Base-by-base conservation (phyloP, 768 basidiomycete species). In the Amanita muscaria region DNA sequence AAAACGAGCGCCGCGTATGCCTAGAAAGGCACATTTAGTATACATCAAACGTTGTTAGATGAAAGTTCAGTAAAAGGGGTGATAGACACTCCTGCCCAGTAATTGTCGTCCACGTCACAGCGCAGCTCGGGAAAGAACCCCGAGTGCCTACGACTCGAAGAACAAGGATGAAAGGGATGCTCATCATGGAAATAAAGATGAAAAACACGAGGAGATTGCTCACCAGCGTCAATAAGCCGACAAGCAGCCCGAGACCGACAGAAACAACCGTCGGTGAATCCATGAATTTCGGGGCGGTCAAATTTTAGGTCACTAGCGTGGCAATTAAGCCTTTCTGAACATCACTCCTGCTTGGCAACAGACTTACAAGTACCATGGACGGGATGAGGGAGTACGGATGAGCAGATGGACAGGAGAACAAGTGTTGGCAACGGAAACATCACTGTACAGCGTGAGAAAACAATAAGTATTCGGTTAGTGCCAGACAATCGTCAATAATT, bases 101-200 rank as follows among this genome's bases (percentile, higher is more conserved):
- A 27, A 47, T 48, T 69, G 56, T 84, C 86, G 79, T 83, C 86
- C 53, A 73, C 62, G 72, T 66, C 66, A 58, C 67, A 69, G 74
- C 85, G 83, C 73, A 58, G 27, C 27, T 12, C 27, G 12, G 27
- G n/a, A 6, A 12, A 29, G 27, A 29, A 29, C 12, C 6, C 27
- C 59, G 59, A 48, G 51, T 63, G 70, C 86, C 80, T 79, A 64
- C 55, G 58, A 69, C 81, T 88, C 87, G 69, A 83, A 88, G 86
- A 88, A 89, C 86, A 89, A 89, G 86, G 86, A 89, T 89, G 87
- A 86, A 76, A 61, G 53, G 66, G 81, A 85, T 86, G 27, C 85
- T 64, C 56, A 47, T 15, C 44, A 31, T 31, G 16, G 27, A 33
- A 12, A 14, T 34, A 19, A 21, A 38, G 8, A 31, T 10, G 12